Evolutionary conservation across 352 stramenopile species (phyloP).

Genomic region (Globisporangium megalacanthum): DNA sequence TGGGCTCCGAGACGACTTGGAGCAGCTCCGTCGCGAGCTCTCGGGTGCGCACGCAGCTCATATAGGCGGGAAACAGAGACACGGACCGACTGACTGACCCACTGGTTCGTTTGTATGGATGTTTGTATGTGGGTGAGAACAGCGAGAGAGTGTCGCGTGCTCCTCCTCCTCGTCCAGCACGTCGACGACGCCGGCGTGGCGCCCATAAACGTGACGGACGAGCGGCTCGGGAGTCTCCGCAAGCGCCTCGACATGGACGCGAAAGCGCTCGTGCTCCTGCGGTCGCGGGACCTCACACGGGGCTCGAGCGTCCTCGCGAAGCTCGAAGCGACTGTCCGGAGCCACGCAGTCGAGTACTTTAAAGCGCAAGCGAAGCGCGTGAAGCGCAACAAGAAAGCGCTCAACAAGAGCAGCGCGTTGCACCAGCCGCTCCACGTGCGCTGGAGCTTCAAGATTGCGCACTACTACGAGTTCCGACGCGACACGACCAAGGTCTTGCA

Average conservation of each 20-base stretch:
- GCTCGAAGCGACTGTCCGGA: constrained; percentile 65
- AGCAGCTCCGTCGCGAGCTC: constrained; percentile 60
- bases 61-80: background rate
- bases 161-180: constrained; percentile 79
- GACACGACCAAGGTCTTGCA: constrained; percentile 84
- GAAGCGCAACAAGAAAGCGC: constrained; percentile 82
- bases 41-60: constrained; percentile 13
- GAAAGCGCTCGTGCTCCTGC: constrained; percentile 67
- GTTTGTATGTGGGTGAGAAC: background rate
- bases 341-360: constrained; percentile 85
- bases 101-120: background rate
- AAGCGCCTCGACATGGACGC: constrained; percentile 68
- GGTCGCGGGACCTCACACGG: constrained; percentile 54
- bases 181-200: constrained; percentile 60
- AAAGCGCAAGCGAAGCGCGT: constrained; percentile 84
- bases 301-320: constrained; percentile 59
- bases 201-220: constrained; percentile 64
- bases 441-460: constrained; percentile 87
- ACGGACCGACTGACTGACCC: background rate
- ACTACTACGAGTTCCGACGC: constrained; percentile 86
- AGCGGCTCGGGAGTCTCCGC: constrained; percentile 62
- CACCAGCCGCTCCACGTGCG: constrained; percentile 56
- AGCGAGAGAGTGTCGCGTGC: constrained; percentile 68
- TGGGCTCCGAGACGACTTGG: constrained; percentile 65
- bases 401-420: constrained; percentile 46